phyloP scores from a whole-genome alignment of 139 green algal species.

The Astrephomene gubernaculifera region DNA sequence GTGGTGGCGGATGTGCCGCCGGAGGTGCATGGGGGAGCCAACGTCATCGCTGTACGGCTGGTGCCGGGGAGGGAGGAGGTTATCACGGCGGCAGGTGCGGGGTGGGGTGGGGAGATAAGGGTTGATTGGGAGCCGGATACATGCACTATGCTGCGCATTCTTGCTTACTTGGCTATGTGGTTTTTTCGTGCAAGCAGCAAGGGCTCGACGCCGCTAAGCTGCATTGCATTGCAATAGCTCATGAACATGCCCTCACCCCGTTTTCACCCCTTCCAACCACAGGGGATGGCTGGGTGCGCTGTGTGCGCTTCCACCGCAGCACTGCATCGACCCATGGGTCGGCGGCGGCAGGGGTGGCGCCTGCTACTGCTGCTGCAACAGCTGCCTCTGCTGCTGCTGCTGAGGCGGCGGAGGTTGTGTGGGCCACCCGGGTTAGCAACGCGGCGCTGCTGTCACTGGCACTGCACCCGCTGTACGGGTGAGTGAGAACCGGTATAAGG shows the following conservation, averaged over 20 bases:
- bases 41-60: conserved; percentile 43
- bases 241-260: too few relatives aligned
- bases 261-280: too few relatives aligned
- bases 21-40: conserved; percentile 3
- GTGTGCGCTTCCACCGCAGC: not conserved
- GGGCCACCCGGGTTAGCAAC: conserved; percentile 13
- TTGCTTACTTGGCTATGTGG: too few relatives aligned
- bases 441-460: conserved; percentile 32
- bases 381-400: not conserved
- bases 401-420: not conserved
- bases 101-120: too few relatives aligned
- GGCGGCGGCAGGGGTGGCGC: not conserved
- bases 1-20: conserved; percentile 4
- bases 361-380: not conserved
- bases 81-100: conserved; percentile 4
- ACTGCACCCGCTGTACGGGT: conserved; percentile 24
- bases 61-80: not conserved
- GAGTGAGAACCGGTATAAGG: too few relatives aligned
- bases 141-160: too few relatives aligned
- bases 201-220: too few relatives aligned
- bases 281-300: conserved; percentile 29
- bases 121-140: too few relatives aligned
- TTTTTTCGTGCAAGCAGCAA: too few relatives aligned
- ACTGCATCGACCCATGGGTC: too few relatives aligned
- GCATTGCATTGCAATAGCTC: too few relatives aligned